Percentiles rank a stretch among this genome's conserved stretches.
These are phyloP conservation scores for Globisporangium apiculatum DNA, from an alignment of 352 stramenopile genomes.

Conservation along the genomic window DNA sequence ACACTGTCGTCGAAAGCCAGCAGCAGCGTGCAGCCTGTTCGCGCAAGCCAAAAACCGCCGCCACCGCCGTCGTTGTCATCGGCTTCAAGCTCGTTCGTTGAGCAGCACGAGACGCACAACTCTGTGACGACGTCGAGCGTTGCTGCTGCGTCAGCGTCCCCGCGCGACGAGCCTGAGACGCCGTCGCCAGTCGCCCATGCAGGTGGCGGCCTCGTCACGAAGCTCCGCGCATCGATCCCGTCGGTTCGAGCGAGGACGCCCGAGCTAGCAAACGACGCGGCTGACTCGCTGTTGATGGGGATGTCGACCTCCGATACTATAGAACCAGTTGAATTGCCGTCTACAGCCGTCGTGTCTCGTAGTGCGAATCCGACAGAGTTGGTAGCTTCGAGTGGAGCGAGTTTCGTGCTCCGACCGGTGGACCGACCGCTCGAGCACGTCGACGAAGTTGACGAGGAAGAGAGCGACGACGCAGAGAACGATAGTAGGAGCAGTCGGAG, in stretches of 20 bases:
- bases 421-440: constrained; percentile 13
- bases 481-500: background rate
- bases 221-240: constrained; percentile 39
- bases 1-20: constrained; percentile 1
- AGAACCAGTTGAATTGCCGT: background rate
- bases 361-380: background rate
- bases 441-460: constrained; percentile 9
- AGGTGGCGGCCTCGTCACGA: constrained; percentile 37
- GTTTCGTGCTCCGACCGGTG: background rate
- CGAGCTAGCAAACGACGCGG: background rate
- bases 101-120: background rate
- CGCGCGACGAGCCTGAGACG: background rate
- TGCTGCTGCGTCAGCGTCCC: background rate
- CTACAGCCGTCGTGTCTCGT: background rate
- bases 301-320: too few species aligned
- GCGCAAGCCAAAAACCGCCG: background rate
- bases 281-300: too few species aligned
- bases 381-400: background rate
- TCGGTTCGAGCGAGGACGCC: constrained; percentile 21
- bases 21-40: background rate
- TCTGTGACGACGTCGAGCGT: too few species aligned
- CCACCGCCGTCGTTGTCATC: background rate
- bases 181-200: constrained; percentile 4
- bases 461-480: background rate
- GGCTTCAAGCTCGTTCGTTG: too few species aligned